phyloP scores from a whole-genome alignment of 1,284 basidiomycete species.

The Naganishia sp. region DNA sequence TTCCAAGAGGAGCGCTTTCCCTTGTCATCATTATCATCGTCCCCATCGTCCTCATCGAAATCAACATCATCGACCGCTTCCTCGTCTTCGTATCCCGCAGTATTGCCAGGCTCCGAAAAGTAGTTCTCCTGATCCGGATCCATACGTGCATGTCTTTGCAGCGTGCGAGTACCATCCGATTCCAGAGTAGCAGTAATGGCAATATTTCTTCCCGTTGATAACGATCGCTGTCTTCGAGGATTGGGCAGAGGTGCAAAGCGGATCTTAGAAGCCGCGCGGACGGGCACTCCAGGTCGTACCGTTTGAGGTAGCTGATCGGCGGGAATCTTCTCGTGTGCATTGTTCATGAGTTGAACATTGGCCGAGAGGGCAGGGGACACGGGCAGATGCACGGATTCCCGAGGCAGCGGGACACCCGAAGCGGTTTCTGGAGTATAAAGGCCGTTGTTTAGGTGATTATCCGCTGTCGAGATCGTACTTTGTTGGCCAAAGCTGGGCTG shows the following conservation, averaged over 20 bases:
- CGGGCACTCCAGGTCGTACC: constrained; percentile 13
- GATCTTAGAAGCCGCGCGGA: constrained; percentile 39
- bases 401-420: background rate
- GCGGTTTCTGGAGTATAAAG: background rate
- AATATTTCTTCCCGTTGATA: constrained; percentile 49
- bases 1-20: constrained; percentile 39
- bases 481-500: background rate
- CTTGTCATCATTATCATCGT: constrained; percentile 34
- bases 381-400: background rate
- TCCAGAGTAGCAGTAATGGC: constrained; percentile 29
- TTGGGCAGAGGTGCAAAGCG: constrained; percentile 53
- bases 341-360: constrained; percentile 20
- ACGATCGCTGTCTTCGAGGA: constrained; percentile 46
- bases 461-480: background rate
- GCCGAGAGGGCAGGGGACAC: constrained; percentile 21
- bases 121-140: constrained; percentile 25
- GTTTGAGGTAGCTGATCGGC: constrained; percentile 16
- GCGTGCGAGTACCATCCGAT: constrained; percentile 32
- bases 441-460: background rate
- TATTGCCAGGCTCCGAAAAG: constrained; percentile 11
- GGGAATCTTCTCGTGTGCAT: constrained; percentile 23
- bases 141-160: constrained; percentile 35
- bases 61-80: constrained; percentile 35
- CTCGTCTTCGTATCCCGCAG: constrained; percentile 32
- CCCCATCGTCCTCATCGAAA: constrained; percentile 21